Percentiles rank a stretch among this genome's conserved stretches.
phyloP scores from a whole-genome alignment of 169 alveolate species.

The Plasmodium malariae region DNA sequence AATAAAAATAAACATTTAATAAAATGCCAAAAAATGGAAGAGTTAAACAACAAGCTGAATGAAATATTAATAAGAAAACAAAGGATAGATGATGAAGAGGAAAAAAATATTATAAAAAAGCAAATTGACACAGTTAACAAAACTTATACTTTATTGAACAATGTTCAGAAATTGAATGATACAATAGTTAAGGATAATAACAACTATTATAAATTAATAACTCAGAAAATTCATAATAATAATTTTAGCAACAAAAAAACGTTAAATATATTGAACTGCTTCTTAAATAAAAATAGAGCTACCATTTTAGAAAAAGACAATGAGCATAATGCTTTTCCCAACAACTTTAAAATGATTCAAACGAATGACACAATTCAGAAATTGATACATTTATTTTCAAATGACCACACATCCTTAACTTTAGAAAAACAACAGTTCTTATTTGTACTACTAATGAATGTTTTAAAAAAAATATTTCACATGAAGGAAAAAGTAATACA shows the following conservation, averaged over 20 bases:
- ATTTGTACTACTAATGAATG: conserved; percentile 68
- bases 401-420: conserved; percentile 14
- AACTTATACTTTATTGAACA: conserved; percentile 41
- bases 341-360: conserved; percentile 45
- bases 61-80: conserved; percentile 68
- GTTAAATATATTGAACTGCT: conserved; percentile 40
- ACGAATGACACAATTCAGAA: conserved; percentile 44
- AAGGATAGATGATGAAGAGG: conserved; percentile 73
- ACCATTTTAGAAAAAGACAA: conserved; percentile 30
- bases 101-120: conserved; percentile 44
- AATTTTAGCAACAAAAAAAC: conserved; percentile 55
- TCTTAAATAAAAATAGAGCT: conserved; percentile 39
- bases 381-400: conserved; percentile 18
- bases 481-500: not conserved
- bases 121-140: conserved; percentile 56
- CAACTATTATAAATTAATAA: conserved; percentile 44
- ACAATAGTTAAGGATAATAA: conserved; percentile 46
- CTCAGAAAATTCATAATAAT: conserved; percentile 40
- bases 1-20: conserved; percentile 68
- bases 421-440: conserved; percentile 72
- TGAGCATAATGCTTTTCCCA: not conserved
- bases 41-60: conserved; percentile 47
- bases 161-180: conserved; percentile 67
- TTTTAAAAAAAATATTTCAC: conserved; percentile 20
- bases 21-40: conserved; percentile 73